These are phyloP conservation scores for Rhinocladiella mackenziei DNA, from an alignment of 2,329 filamentous ascomycete genomes.

Conservation along the genomic window DNA sequence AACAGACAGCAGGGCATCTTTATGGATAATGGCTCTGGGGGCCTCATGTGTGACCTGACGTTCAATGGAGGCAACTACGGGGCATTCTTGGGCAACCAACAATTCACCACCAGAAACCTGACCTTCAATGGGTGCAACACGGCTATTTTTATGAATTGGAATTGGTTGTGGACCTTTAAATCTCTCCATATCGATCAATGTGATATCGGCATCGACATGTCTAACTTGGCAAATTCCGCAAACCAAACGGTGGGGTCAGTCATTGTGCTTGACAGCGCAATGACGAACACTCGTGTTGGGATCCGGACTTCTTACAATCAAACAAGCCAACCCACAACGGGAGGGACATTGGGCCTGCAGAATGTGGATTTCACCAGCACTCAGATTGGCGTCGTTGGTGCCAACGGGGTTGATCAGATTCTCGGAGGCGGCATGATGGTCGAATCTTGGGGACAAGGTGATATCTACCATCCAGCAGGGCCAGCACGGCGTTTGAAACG, in stretches of 20 bases:
- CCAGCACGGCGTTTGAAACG: conserved; percentile 12
- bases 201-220: conserved; percentile 74
- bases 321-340: conserved; percentile 60
- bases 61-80: conserved; percentile 80
- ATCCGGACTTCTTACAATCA: conserved; percentile 70
- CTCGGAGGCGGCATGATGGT: conserved; percentile 68
- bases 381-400: conserved; percentile 62
- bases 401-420: conserved; percentile 50
- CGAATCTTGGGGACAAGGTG: conserved; percentile 73
- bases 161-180: conserved; percentile 83
- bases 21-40: conserved; percentile 77
- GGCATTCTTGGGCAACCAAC: conserved; percentile 78
- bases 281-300: conserved; percentile 71
- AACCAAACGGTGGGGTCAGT: conserved; percentile 80
- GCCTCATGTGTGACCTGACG: conserved; percentile 75
- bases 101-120: conserved; percentile 80
- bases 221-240: conserved; percentile 50
- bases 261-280: conserved; percentile 73
- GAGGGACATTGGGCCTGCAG: conserved; percentile 78
- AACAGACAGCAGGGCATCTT: conserved; percentile 75
- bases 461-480: conserved; percentile 51
- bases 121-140: conserved; percentile 79
- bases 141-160: conserved; percentile 86
- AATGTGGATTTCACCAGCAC: conserved; percentile 81
- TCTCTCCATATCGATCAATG: conserved; percentile 70